Conservation (phyloP, 2,329 filamentous ascomycete species). For the Pseudocercospora crystallina region DNA sequence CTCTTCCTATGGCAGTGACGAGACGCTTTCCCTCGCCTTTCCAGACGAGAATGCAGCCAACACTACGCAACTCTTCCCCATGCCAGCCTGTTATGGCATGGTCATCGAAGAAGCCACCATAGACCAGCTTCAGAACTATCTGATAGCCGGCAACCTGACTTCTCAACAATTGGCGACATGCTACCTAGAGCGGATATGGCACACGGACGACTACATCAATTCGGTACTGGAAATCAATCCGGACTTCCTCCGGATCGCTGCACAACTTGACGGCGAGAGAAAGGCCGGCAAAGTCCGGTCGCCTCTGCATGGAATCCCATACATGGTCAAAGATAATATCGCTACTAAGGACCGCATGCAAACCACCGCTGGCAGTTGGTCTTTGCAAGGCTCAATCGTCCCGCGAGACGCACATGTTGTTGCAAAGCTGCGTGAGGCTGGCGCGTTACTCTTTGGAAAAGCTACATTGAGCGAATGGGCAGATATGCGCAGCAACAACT, state of each 20-base stretch:
- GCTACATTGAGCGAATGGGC: constrained; percentile 73
- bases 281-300: constrained; percentile 57
- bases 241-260: constrained; percentile 63
- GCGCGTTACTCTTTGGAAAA: constrained; percentile 70
- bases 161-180: constrained; percentile 61
- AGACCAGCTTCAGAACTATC: constrained; percentile 62
- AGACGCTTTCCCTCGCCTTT: constrained; percentile 25
- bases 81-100: constrained; percentile 61
- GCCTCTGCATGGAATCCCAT: constrained; percentile 72
- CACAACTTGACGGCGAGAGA: constrained; percentile 61
- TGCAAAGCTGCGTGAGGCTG: constrained; percentile 59
- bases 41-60: constrained; percentile 31
- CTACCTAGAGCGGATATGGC: constrained; percentile 61
- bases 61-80: constrained; percentile 55
- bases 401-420: constrained; percentile 69
- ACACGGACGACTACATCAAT: constrained; percentile 66
- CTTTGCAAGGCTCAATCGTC: constrained; percentile 63
- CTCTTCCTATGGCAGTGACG: no score
- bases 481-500: constrained; percentile 66
- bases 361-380: constrained; percentile 70
- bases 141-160: constrained; percentile 57
- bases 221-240: constrained; percentile 65
- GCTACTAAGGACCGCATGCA: constrained; percentile 68
- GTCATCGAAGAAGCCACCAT: constrained; percentile 68
- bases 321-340: constrained; percentile 73